Conservation (phyloP, 2,329 filamentous ascomycete genomes). For the Pseudogymnoascus sp. region DNA sequence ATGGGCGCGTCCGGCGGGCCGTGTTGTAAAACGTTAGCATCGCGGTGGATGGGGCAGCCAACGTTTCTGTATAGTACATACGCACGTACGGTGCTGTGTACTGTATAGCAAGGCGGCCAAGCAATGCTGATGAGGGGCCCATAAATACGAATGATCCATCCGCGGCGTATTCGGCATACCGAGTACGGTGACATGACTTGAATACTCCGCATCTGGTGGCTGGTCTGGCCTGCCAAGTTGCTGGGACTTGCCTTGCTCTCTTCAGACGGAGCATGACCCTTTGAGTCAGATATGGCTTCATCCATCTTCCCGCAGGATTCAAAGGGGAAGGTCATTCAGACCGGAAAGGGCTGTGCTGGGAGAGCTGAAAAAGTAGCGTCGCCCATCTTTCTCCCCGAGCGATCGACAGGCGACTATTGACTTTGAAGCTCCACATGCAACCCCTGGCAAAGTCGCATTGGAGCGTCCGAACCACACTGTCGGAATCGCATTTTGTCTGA, state of each 20-base stretch:
- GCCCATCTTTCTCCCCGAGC: not conserved
- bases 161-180: not conserved
- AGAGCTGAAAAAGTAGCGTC: not conserved
- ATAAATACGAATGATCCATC: not conserved
- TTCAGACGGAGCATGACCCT: not conserved
- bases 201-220: not conserved
- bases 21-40: not conserved
- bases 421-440: conserved; percentile 1
- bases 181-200: not conserved
- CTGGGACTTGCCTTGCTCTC: not conserved
- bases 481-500: not conserved
- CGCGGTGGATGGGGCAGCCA: not conserved
- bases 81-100: not conserved
- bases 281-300: not conserved
- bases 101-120: not conserved
- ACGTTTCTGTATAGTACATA: not conserved
- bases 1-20: conserved; percentile 2
- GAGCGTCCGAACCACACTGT: not conserved
- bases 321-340: not conserved
- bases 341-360: not conserved
- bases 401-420: not conserved
- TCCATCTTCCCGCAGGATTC: not conserved
- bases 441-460: conserved; percentile 1
- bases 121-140: not conserved
- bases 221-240: not conserved